Percentiles rank a stretch among this genome's conserved stretches.
Conservation (phyloP, 345 rosid species). For the Citrus medica region DNA sequence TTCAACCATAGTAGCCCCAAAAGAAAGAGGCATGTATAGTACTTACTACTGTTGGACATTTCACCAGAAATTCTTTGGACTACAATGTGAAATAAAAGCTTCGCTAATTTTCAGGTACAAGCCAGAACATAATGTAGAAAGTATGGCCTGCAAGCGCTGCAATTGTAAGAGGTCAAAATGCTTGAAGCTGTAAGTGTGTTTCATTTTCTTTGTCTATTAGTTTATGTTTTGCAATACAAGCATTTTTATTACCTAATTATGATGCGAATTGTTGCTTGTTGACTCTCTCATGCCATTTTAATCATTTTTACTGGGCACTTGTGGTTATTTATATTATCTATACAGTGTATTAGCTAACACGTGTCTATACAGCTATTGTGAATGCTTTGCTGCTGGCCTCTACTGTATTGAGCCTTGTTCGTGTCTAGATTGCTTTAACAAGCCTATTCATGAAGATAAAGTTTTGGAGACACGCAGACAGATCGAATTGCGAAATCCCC, state of each 20-base stretch:
- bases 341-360: neutral
- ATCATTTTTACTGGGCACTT: neutral
- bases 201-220: neutral
- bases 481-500: constrained; percentile 69
- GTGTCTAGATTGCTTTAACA: constrained; percentile 70
- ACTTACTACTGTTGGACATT: neutral
- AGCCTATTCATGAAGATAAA: constrained; percentile 44
- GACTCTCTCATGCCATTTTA: neutral
- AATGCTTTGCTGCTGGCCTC: constrained; percentile 83
- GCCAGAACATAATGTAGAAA: constrained; percentile 33
- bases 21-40: constrained; percentile 35
- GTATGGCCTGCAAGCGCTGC: constrained; percentile 72
- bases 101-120: constrained; percentile 34
- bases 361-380: constrained; percentile 57
- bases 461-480: constrained; percentile 51
- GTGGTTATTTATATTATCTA: neutral
- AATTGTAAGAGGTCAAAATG: constrained; percentile 88
- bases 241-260: neutral
- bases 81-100: constrained; percentile 3
- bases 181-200: constrained; percentile 84
- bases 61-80: neutral
- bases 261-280: neutral
- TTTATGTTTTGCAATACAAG: neutral
- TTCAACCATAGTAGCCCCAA: constrained; percentile 28
- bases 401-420: constrained; percentile 71